phyloP scores from a whole-genome alignment of 768 basidiomycete species.

The Fomitopsis serialis region DNA sequence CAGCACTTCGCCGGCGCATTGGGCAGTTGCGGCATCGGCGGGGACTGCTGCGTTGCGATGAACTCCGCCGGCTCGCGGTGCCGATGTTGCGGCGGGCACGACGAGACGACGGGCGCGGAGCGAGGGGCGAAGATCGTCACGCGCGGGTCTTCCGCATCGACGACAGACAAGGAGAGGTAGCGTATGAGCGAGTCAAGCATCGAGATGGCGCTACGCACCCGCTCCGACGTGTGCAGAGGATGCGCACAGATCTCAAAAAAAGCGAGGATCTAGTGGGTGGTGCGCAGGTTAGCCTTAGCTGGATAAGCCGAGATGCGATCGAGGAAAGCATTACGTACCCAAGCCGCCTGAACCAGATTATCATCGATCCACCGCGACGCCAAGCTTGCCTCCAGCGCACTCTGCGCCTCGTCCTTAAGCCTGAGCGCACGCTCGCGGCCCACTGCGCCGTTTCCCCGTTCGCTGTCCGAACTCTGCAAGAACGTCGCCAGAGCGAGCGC shows the following conservation, averaged over 20 bases:
- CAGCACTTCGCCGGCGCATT: slow-evolving; percentile 9
- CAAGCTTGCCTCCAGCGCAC: slow-evolving; percentile 64
- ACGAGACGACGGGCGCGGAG: slow-evolving; percentile 9
- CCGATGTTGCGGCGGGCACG: not conserved
- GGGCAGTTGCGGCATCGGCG: not conserved
- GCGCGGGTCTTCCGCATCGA: slow-evolving; percentile 54
- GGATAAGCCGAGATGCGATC: not conserved
- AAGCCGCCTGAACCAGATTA: slow-evolving; percentile 69
- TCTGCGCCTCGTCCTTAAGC: slow-evolving; percentile 64
- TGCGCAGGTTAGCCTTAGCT: not conserved
- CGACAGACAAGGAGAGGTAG: slow-evolving; percentile 44
- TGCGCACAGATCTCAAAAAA: slow-evolving; percentile 71
- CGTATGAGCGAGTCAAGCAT: slow-evolving; percentile 68
- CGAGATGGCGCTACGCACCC: slow-evolving; percentile 51
- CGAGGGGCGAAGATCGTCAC: slow-evolving; percentile 9
- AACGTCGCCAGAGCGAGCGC: slow-evolving; percentile 62
- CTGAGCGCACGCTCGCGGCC: slow-evolving; percentile 54
- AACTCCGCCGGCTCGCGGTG: not conserved
- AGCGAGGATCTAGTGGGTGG: slow-evolving; percentile 47
- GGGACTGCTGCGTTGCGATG: not conserved
- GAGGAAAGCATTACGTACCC: slow-evolving; percentile 18
- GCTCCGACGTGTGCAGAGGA: slow-evolving; percentile 48
- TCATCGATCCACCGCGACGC: slow-evolving; percentile 71
- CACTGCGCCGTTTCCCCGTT: slow-evolving; percentile 30
- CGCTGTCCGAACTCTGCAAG: slow-evolving; percentile 64